These are phyloP conservation scores for Candida chauliodis DNA, from an alignment of 805 yeast species.

Conservation along the genomic window DNA sequence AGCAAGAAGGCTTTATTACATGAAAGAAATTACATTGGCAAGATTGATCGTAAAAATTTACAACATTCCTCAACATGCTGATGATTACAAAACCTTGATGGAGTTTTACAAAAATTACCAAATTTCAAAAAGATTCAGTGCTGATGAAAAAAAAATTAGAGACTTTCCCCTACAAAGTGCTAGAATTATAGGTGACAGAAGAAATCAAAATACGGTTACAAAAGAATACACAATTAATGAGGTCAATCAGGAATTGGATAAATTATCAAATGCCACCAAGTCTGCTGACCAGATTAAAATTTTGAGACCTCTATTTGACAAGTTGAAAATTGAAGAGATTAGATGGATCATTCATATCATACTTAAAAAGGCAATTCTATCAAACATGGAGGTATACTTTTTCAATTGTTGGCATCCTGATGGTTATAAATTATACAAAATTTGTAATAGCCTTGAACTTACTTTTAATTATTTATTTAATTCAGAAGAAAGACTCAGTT, in stretches of 20 bases:
- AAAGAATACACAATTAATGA: slow-evolving; percentile 22
- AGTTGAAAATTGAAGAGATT: slow-evolving; percentile 59
- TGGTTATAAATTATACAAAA: slow-evolving; percentile 59
- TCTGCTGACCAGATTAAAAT: slow-evolving; percentile 39
- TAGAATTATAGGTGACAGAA: slow-evolving; percentile 49
- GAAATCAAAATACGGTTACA: slow-evolving; percentile 37
- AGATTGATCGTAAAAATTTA: slow-evolving; percentile 45
- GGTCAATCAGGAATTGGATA: slow-evolving; percentile 29
- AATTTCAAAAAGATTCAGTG: slow-evolving; percentile 20
- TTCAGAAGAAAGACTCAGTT: slow-evolving; percentile 41
- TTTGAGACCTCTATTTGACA: slow-evolving; percentile 47
- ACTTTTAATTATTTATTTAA: slow-evolving; percentile 57
- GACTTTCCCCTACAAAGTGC: slow-evolving; percentile 46
- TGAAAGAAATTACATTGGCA: slow-evolving; percentile 63
- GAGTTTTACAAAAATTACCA: slow-evolving; percentile 38
- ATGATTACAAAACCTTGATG: slow-evolving; percentile 46
- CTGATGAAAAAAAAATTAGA: slow-evolving; percentile 47
- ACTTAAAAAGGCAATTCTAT: slow-evolving; percentile 56
- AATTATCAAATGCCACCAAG: slow-evolving; percentile 20
- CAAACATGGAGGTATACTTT: slow-evolving; percentile 57
- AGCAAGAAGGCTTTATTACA: slow-evolving; percentile 58
- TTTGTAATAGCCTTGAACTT: slow-evolving; percentile 59
- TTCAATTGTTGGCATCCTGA: slow-evolving; percentile 74
- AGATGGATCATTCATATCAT: slow-evolving; percentile 67
- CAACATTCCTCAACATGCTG: slow-evolving; percentile 56